Evolutionary conservation across 2,329 filamentous ascomycete species (phyloP).

Genomic region (Tetracladium maxilliforme): DNA sequence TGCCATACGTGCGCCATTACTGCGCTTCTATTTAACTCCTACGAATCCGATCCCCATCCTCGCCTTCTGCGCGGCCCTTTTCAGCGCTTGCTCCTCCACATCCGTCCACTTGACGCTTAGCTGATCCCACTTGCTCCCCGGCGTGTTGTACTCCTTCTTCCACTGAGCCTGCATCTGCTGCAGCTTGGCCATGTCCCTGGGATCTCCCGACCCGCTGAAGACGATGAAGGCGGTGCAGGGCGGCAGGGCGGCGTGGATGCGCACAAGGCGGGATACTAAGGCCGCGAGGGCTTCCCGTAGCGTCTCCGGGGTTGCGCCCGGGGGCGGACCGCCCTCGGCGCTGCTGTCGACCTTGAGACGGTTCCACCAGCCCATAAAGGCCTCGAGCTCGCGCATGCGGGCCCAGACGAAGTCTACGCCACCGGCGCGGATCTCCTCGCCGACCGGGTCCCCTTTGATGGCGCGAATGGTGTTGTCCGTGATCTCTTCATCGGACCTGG

Average conservation of each 20-base stretch:
- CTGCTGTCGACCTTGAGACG: constrained; percentile 22
- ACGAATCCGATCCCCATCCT: constrained; percentile 51
- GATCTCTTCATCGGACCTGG: constrained; percentile 43
- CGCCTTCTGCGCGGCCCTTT: constrained; percentile 37
- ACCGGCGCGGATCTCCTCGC: constrained; percentile 38
- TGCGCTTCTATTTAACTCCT: constrained; percentile 50
- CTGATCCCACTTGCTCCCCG: constrained; percentile 54
- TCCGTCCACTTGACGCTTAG: constrained; percentile 56
- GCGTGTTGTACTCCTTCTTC: constrained; percentile 49
- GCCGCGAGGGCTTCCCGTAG: constrained; percentile 8
- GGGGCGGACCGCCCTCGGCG: not conserved
- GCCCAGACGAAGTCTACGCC: constrained; percentile 55
- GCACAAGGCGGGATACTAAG: constrained; percentile 28
- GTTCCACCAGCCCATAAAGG: constrained; percentile 54
- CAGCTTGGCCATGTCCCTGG: constrained; percentile 48
- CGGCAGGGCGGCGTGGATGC: constrained; percentile 42
- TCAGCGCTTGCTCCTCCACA: constrained; percentile 46
- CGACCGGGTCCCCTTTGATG: constrained; percentile 41
- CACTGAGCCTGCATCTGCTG: constrained; percentile 45
- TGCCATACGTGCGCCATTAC: no score
- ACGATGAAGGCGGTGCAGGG: constrained; percentile 51
- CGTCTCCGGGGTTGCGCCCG: constrained; percentile 4
- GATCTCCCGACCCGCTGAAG: constrained; percentile 52
- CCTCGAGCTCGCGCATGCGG: constrained; percentile 50
- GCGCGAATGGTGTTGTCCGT: constrained; percentile 38